Evolutionary conservation across 2,329 filamentous ascomycete genomes (phyloP).

Genomic region (Xylaria digitata): DNA sequence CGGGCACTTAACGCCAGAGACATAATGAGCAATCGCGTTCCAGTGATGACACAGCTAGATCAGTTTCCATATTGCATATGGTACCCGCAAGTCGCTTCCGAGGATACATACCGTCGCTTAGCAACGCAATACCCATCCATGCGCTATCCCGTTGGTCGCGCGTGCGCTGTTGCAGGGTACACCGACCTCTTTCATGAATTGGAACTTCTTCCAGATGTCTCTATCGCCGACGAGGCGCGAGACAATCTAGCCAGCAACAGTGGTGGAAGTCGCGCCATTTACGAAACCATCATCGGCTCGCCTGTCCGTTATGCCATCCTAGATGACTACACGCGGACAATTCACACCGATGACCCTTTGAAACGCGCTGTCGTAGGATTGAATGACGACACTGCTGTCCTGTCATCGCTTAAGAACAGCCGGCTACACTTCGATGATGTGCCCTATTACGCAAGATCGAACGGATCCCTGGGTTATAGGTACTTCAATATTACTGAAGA

Average conservation of each 20-base stretch:
- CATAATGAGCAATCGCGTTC: slow-evolving; percentile 2
- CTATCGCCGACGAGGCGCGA: slow-evolving; percentile 2
- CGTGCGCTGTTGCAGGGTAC: slow-evolving; percentile 4
- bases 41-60: background rate
- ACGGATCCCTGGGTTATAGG: background rate
- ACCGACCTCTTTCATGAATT: background rate
- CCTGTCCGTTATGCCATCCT: background rate
- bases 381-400: background rate
- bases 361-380: background rate
- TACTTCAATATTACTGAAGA: slow-evolving; percentile 3
- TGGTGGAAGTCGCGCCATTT: background rate
- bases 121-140: background rate
- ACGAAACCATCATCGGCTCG: background rate
- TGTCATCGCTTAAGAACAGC: background rate
- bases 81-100: background rate
- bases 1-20: background rate
- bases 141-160: slow-evolving; percentile 5
- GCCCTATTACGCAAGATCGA: background rate
- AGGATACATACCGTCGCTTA: slow-evolving; percentile 1
- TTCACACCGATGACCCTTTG: background rate
- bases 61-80: slow-evolving; percentile 6
- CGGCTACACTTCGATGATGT: background rate
- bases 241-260: background rate
- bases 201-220: background rate
- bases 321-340: slow-evolving; percentile 3